Percentiles rank a stretch among this genome's conserved stretches.
Evolutionary conservation across 805 yeast genomes (phyloP).

Genomic region (Wickerhamomyces queroliae): DNA sequence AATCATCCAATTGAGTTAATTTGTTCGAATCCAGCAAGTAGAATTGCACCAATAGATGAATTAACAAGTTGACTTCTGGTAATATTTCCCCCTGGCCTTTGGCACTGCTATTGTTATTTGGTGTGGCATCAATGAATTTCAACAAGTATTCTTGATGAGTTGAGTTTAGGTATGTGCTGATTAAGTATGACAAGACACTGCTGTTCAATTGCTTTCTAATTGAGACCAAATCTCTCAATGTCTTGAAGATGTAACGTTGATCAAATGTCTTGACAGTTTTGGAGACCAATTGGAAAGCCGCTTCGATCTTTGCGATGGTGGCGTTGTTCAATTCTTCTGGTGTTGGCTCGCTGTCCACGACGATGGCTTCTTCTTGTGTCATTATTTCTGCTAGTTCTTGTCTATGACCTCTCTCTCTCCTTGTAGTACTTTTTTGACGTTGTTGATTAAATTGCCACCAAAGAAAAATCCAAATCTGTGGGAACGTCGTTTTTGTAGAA

Average conservation of each 20-base stretch:
- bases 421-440: neutral
- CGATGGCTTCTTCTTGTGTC: constrained; percentile 20
- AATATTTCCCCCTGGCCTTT: constrained; percentile 35
- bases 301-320: constrained; percentile 25
- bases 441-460: neutral
- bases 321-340: constrained; percentile 26
- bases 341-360: constrained; percentile 20
- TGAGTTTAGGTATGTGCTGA: constrained; percentile 51
- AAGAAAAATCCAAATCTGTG: neutral
- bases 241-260: constrained; percentile 81
- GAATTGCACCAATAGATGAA: constrained; percentile 75
- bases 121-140: constrained; percentile 31
- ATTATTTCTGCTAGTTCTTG: constrained; percentile 1
- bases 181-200: constrained; percentile 47
- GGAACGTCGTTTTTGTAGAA: neutral
- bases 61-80: constrained; percentile 77
- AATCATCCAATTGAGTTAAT: constrained; percentile 40
- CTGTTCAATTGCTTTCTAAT: constrained; percentile 61
- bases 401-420: neutral
- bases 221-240: constrained; percentile 74
- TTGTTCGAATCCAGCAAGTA: constrained; percentile 61
- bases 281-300: constrained; percentile 27
- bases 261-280: constrained; percentile 72
- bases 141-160: constrained; percentile 37
- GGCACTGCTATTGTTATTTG: constrained; percentile 31